These are phyloP conservation scores for Schoenoplectus triqueter DNA, from an alignment of 202 grass and related monocot genomes.

Conservation along the genomic window DNA sequence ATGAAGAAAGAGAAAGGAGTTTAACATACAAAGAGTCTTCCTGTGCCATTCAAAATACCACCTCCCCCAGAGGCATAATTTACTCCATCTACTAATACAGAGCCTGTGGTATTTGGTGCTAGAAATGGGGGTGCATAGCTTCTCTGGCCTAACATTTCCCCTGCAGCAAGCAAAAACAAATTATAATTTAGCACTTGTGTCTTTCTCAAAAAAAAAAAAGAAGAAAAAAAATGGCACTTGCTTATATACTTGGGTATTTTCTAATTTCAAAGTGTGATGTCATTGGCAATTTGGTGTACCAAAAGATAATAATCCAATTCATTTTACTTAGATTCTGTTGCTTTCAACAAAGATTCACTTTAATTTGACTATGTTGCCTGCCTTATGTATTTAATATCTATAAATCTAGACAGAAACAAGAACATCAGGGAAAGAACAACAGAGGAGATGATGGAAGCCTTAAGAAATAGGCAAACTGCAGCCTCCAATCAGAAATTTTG, in stretches of 20 bases:
- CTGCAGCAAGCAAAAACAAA: slow-evolving; percentile 42
- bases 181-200: slow-evolving; percentile 2
- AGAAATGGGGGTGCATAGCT: slow-evolving; percentile 82
- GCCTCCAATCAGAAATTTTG: not conserved
- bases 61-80: slow-evolving; percentile 91
- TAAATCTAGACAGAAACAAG: not conserved
- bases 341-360: not conserved
- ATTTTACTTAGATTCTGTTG: not conserved
- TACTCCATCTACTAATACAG: slow-evolving; percentile 66
- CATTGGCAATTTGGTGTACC: slow-evolving; percentile 12
- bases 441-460: not conserved
- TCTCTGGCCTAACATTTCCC: slow-evolving; percentile 75
- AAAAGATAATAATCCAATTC: not conserved
- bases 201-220: too few species aligned
- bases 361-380: not conserved
- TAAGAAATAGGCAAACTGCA: not conserved
- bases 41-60: slow-evolving; percentile 83
- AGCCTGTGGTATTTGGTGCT: slow-evolving; percentile 67
- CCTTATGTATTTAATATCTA: not conserved
- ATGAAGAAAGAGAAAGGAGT: not conserved
- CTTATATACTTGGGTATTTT: not conserved
- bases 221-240: not conserved
- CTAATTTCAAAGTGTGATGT: slow-evolving; percentile 7
- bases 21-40: slow-evolving; percentile 62
- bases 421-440: not conserved